phyloP scores from a whole-genome alignment of 2,329 filamentous ascomycete genomes.

The Beauveria rudraprayagi region DNA sequence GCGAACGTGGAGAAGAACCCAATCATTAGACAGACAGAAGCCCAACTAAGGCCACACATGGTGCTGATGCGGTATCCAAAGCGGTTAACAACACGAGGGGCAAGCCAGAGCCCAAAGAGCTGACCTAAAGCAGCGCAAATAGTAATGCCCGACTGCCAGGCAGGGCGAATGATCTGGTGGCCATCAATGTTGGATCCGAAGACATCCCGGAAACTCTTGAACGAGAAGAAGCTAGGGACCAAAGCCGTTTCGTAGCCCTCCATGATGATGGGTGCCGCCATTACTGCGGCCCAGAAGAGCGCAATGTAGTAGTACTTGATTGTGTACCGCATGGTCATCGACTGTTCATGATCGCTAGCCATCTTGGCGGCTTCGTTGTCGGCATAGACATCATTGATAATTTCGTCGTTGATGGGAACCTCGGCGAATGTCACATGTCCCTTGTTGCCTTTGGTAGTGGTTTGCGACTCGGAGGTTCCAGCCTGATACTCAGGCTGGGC shows the following conservation, averaged over 20 bases:
- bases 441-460: neutral
- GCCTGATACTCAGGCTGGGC: neutral
- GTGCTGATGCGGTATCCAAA: slow-evolving; percentile 12
- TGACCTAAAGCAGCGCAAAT: slow-evolving; percentile 12
- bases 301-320: slow-evolving; percentile 13
- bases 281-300: slow-evolving; percentile 15
- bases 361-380: slow-evolving; percentile 12
- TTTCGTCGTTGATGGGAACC: neutral
- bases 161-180: slow-evolving; percentile 1
- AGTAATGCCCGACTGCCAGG: slow-evolving; percentile 14
- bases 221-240: slow-evolving; percentile 15
- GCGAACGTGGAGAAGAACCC: neutral
- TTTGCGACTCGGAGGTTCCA: neutral
- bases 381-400: slow-evolving; percentile 12
- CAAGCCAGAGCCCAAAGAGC: slow-evolving; percentile 14
- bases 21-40: slow-evolving; percentile 1
- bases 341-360: slow-evolving; percentile 13
- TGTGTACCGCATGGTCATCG: slow-evolving; percentile 14
- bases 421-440: neutral
- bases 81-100: slow-evolving; percentile 11
- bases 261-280: slow-evolving; percentile 26
- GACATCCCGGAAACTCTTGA: slow-evolving; percentile 4
- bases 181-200: slow-evolving; percentile 3
- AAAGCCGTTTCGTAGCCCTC: slow-evolving; percentile 26
- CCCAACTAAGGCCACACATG: slow-evolving; percentile 4